Evolutionary conservation across 148 eudicot genomes (phyloP).

Genomic region (Pharnaceum exiguum): DNA sequence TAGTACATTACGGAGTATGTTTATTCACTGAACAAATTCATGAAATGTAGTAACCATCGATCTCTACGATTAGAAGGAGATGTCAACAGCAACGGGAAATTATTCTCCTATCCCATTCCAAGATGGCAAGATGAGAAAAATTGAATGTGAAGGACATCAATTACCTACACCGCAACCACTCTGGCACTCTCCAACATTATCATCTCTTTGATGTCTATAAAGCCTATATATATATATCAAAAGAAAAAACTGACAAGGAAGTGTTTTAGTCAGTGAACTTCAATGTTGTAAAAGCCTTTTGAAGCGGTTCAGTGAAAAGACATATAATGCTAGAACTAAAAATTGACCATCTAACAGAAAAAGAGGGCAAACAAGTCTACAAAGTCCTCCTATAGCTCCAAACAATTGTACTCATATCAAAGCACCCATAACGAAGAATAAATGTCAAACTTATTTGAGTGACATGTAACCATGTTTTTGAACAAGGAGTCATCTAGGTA

Average conservation of each 20-base stretch:
- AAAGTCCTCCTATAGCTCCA: slow-evolving; percentile 22
- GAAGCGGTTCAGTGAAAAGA: slow-evolving; percentile 12
- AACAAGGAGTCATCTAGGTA: background rate
- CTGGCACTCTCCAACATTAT: background rate
- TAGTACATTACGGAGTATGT: no score
- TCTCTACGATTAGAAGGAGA: no score
- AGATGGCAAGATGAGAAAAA: no score
- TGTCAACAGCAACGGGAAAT: no score
- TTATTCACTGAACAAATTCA: no score
- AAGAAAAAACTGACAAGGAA: no score
- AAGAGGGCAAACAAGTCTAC: slow-evolving; percentile 3
- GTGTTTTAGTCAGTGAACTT: no score
- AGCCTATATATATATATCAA: no score
- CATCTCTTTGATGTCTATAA: background rate
- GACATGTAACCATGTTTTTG: slow-evolving; percentile 13
- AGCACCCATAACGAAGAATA: background rate
- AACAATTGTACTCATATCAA: slow-evolving; percentile 5
- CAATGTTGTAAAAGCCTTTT: no score
- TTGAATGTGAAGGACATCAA: background rate
- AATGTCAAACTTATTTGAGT: slow-evolving; percentile 24
- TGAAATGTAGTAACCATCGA: no score
- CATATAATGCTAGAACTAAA: slow-evolving; percentile 13
- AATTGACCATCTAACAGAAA: slow-evolving; percentile 13
- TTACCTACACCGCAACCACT: background rate
- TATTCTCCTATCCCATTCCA: no score